phyloP scores from a whole-genome alignment of 768 basidiomycete species.

The Rickenella mellea region DNA sequence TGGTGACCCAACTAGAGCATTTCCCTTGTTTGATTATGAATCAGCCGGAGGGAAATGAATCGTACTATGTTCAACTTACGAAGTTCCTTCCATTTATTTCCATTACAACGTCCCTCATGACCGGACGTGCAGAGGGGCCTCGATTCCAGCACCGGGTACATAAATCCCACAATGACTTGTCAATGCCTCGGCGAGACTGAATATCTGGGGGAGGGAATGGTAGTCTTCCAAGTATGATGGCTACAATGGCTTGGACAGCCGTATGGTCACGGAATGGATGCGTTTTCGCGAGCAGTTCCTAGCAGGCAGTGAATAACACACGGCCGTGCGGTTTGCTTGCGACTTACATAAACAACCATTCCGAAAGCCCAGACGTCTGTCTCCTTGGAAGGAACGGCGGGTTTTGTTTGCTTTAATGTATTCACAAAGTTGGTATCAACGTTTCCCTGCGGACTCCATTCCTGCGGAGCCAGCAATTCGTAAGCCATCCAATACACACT shows the following conservation, averaged over 20 bases:
- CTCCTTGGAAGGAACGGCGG: not conserved
- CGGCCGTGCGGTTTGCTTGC: not conserved
- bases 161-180: no score
- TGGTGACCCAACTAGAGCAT: no score
- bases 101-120: no score
- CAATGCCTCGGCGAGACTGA: no score
- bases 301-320: no score
- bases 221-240: not conserved
- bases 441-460: not conserved
- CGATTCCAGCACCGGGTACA: no score
- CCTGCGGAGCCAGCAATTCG: not conserved
- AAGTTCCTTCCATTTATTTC: no score
- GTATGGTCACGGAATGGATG: not conserved
- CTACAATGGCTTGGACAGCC: not conserved
- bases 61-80: no score
- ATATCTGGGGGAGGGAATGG: not conserved
- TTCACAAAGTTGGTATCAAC: not conserved
- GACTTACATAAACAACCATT: conserved; percentile 1
- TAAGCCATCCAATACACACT: not conserved
- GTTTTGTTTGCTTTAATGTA: no score
- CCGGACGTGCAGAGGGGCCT: no score
- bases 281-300: not conserved
- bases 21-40: no score
- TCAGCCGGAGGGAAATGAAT: no score
- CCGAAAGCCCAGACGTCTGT: conserved; percentile 4